Evolutionary conservation across 306 rosid genomes (phyloP).

Genomic region (Quercus cerris): DNA sequence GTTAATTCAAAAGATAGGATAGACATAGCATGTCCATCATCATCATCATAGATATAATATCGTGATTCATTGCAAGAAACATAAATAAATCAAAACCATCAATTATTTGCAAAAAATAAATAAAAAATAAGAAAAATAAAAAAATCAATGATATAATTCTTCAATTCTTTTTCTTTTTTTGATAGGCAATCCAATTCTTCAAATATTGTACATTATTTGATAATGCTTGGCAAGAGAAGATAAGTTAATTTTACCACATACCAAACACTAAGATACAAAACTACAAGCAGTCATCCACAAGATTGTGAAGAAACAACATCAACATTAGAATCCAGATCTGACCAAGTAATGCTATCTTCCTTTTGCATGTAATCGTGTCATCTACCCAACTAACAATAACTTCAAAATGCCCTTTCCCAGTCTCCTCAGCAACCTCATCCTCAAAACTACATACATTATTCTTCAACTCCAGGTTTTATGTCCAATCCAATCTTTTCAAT

Average conservation of each 20-base stretch:
- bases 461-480: conserved; percentile 25
- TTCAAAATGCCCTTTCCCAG: conserved; percentile 6
- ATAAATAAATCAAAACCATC: not conserved
- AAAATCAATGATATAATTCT: no score
- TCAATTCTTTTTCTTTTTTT: no score
- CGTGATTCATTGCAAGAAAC: not conserved
- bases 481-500: conserved; percentile 46
- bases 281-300: not conserved
- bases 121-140: no score
- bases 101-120: not conserved
- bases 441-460: not conserved
- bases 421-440: not conserved
- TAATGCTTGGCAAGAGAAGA: not conserved
- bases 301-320: not conserved
- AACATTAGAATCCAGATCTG: conserved; percentile 28
- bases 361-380: not conserved
- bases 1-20: not conserved
- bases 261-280: not conserved
- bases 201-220: not conserved
- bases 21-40: not conserved
- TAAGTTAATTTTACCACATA: not conserved
- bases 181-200: not conserved
- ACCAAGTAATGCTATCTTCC: conserved; percentile 21
- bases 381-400: no score
- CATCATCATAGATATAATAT: not conserved